These are phyloP conservation scores for Prunus davidiana DNA, from an alignment of 306 rosid species.

Conservation along the genomic window DNA sequence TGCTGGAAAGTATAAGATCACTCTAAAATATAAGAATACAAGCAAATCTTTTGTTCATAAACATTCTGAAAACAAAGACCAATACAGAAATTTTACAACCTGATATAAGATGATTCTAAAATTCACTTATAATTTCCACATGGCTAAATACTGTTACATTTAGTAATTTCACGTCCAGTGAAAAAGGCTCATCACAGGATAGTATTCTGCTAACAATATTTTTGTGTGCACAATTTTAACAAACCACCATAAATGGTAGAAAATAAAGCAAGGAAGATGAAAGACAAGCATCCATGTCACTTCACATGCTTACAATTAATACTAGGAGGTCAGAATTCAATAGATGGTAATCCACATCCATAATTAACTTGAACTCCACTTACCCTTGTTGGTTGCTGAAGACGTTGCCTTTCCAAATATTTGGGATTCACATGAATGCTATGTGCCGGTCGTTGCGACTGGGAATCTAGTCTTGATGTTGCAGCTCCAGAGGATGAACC, in stretches of 20 bases:
- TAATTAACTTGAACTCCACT: slow-evolving; percentile 28
- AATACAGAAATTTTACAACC: not conserved
- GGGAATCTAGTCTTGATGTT: slow-evolving; percentile 63
- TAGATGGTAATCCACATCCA: slow-evolving; percentile 1
- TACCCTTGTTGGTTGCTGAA: slow-evolving; percentile 79
- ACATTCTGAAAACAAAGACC: not conserved
- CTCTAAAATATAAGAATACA: not conserved
- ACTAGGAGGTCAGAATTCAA: not conserved
- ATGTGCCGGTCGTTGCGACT: slow-evolving; percentile 69
- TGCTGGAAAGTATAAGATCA: not conserved
- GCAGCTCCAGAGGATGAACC: slow-evolving; percentile 52
- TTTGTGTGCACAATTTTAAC: not conserved
- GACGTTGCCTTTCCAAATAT: slow-evolving; percentile 84
- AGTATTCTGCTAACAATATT: not conserved
- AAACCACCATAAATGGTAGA: not conserved
- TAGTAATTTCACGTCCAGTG: not conserved
- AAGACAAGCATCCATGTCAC: not conserved
- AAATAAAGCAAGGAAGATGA: not conserved
- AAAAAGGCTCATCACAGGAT: not conserved
- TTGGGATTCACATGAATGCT: slow-evolving; percentile 94
- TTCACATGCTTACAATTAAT: not conserved
- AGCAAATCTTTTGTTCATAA: not conserved
- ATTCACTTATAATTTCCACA: not conserved
- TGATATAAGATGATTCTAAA: too few species aligned
- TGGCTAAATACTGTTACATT: too few species aligned